These are phyloP conservation scores for Solioccasus polychromus DNA, from an alignment of 768 basidiomycete genomes.

Conservation along the genomic window DNA sequence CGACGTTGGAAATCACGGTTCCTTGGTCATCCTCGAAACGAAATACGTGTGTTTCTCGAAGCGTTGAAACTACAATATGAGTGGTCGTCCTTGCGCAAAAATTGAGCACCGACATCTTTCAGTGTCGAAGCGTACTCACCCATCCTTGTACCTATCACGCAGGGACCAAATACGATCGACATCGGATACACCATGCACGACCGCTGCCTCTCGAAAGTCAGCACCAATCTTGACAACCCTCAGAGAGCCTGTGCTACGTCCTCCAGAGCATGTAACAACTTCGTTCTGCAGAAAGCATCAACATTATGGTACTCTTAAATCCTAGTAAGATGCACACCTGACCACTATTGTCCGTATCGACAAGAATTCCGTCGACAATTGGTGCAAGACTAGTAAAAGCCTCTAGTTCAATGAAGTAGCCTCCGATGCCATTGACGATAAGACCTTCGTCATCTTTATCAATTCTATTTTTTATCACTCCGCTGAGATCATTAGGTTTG, in stretches of 20 bases:
- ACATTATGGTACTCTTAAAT: not conserved
- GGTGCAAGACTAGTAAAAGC: conserved; percentile 78
- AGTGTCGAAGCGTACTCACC: conserved; percentile 37
- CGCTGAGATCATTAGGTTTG: conserved; percentile 33
- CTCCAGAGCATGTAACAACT: conserved; percentile 85
- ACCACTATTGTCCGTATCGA: conserved; percentile 67
- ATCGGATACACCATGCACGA: conserved; percentile 52
- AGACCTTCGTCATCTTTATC: conserved; percentile 36
- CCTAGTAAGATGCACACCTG: conserved; percentile 44
- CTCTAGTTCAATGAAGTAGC: conserved; percentile 59
- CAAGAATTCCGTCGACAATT: conserved; percentile 75
- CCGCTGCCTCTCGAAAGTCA: conserved; percentile 65
- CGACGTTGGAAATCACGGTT: conserved; percentile 17
- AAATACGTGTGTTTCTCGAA: conserved; percentile 53
- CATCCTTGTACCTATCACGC: conserved; percentile 42
- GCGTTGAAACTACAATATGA: conserved; percentile 59
- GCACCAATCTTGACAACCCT: conserved; percentile 80
- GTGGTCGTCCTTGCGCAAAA: conserved; percentile 44
- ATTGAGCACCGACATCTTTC: not conserved
- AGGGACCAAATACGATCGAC: conserved; percentile 66
- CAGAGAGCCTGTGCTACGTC: conserved; percentile 69
- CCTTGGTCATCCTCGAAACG: conserved; percentile 37
- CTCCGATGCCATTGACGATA: conserved; percentile 52
- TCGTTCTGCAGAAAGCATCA: conserved; percentile 47
- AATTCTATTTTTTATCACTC: conserved; percentile 38